These are phyloP conservation scores for Actinomucor elegans DNA, from an alignment of 371 early-diverging fungal genomes.

Conservation along the genomic window DNA sequence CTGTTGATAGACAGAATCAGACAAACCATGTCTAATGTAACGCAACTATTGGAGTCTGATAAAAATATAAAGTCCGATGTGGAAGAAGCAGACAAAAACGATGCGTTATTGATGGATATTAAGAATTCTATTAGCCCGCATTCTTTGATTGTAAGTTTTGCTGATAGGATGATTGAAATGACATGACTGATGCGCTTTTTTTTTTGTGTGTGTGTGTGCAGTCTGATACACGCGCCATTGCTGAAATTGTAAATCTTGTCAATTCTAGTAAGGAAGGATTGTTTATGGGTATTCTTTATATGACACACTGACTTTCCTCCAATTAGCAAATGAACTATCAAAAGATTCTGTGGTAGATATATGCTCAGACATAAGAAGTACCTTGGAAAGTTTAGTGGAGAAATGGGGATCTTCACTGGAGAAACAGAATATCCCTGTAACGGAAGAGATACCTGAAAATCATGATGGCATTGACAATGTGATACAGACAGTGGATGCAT, in stretches of 20 bases:
- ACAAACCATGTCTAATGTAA: no score
- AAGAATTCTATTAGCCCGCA: not conserved
- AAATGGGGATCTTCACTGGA: slow-evolving; percentile 3
- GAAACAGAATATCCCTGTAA: not conserved
- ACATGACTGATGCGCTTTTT: no score
- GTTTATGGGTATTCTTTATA: no score
- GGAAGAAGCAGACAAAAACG: no score
- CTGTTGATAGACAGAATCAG: not conserved
- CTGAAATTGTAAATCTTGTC: not conserved
- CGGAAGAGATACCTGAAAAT: not conserved
- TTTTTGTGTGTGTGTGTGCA: no score
- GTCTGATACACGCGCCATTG: not conserved
- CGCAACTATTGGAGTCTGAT: no score
- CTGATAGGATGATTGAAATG: no score
- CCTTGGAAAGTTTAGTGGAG: not conserved
- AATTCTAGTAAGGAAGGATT: no score
- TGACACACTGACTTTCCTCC: no score
- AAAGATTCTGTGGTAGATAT: not conserved
- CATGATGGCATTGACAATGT: slow-evolving; percentile 10
- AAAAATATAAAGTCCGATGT: no score
- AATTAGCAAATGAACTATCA: not conserved
- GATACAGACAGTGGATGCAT: slow-evolving; percentile 1
- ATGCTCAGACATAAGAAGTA: slow-evolving; percentile 4
- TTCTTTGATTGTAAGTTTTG: not conserved
- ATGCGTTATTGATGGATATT: not conserved